phyloP scores from a whole-genome alignment of 768 basidiomycete species.

The Agaricus blazei region DNA sequence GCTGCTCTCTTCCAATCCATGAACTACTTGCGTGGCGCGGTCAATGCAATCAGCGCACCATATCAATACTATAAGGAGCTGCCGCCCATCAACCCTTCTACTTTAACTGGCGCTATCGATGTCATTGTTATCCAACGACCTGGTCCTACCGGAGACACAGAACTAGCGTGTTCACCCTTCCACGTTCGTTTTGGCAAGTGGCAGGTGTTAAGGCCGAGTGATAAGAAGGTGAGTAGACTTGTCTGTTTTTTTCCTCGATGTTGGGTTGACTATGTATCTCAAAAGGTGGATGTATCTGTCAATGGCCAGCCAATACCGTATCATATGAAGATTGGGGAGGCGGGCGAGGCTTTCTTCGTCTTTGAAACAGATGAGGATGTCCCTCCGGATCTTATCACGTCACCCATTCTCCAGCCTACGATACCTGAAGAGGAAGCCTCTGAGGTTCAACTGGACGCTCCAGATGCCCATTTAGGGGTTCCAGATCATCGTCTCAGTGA shows the following conservation, averaged over 20 bases:
- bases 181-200: constrained; percentile 98
- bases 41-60: constrained; percentile 79
- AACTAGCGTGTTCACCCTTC: constrained; percentile 90
- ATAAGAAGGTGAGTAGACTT: constrained; percentile 68
- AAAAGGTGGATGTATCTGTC: constrained; percentile 81
- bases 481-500: constrained; percentile 10
- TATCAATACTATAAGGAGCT: constrained; percentile 88
- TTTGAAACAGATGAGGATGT: constrained; percentile 96
- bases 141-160: constrained; percentile 53
- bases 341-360: constrained; percentile 98
- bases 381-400: constrained; percentile 89
- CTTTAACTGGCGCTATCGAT: constrained; percentile 97
- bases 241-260: background rate
- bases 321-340: constrained; percentile 98
- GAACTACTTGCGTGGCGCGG: constrained; percentile 87
- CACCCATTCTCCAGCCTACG: constrained; percentile 77
- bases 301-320: constrained; percentile 87
- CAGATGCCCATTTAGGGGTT: constrained; percentile 37
- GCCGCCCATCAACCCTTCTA: constrained; percentile 88
- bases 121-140: constrained; percentile 90
- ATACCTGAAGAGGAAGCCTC: constrained; percentile 30
- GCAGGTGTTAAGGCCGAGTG: constrained; percentile 88
- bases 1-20: constrained; percentile 33
- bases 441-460: constrained; percentile 17
- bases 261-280: background rate